Evolutionary conservation across 768 basidiomycete species (phyloP), one percentile per base, ranked within the genome.

Genomic region (Phylloporus scabripes): DNA sequence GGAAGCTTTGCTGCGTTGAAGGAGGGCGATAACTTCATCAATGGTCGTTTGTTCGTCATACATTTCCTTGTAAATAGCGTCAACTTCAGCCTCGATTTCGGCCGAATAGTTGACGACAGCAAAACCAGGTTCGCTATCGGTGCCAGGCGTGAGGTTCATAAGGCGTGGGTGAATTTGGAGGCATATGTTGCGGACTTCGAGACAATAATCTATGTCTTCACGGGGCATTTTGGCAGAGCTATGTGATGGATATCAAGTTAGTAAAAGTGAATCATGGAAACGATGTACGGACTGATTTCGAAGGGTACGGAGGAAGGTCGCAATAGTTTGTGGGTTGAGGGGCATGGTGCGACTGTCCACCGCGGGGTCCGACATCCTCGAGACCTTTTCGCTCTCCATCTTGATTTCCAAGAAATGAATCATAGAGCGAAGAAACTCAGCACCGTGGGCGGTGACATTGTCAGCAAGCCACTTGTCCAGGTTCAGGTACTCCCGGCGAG

Each of bases 41-140:
- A 98, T 92, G 48, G 90, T 80, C 48, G 92, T 88, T 59, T 92
- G 83, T 64, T 92, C 91, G 64, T 92, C 89, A 68, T 98, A 99
- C 93, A 99, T 96, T 68, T 92, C 85, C 68, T 92, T 93, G 76
- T 95, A 97, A 65, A 96, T 93, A 45, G 82, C 77, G 58, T 98
- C 96, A 49, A 96, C 93, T 70, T 97, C 93, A 10, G 81, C 74
- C 65, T 96, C 92, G 47, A 95, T 87, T 59, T 97, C 94, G 42
- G 84, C 69, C 6, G 89, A 76, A 70, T 96, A 98, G 50, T 74
- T 83, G 63, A 94, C 82, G 18, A 96, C 94, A 5, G 82, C 76
- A 64, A 95, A 87, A 20, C 94, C 95, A 18, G 93, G 92, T 64
- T 98, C 95, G 20, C 79, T 76, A 53, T 97, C 93, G 18, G 83